phyloP scores from a whole-genome alignment of 2,329 filamentous ascomycete species.

The Pseudogymnoascus sp. region DNA sequence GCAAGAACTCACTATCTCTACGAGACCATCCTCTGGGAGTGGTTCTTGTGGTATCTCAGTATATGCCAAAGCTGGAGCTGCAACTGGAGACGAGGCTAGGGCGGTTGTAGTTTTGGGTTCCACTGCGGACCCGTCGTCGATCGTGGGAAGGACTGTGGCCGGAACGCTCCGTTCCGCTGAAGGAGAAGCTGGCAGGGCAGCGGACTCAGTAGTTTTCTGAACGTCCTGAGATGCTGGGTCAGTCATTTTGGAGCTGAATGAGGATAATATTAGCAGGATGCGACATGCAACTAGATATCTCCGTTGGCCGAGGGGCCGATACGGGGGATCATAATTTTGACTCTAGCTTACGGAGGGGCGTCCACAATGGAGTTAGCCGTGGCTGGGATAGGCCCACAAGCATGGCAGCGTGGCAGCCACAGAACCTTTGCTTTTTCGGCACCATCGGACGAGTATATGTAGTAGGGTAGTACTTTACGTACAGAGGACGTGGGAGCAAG shows the following conservation, averaged over 20 bases:
- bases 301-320: not conserved
- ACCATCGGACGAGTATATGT: not conserved
- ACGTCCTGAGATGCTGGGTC: not conserved
- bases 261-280: not conserved
- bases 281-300: not conserved
- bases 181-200: not conserved
- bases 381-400: not conserved
- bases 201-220: not conserved
- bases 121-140: not conserved
- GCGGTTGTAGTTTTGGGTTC: not conserved
- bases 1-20: not conserved
- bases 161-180: not conserved
- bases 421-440: not conserved
- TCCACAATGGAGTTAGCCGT: not conserved
- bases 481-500: not conserved
- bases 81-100: not conserved
- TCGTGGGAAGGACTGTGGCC: not conserved
- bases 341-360: not conserved
- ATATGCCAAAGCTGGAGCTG: not conserved
- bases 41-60: not conserved
- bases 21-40: not conserved
- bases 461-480: not conserved
- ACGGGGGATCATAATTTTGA: not conserved
- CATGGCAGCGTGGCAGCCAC: not conserved
- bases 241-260: not conserved